Evolutionary conservation across 805 yeast genomes (phyloP), one percentile per base, ranked within the genome.

Genomic region (Lachancea kluyveri): DNA sequence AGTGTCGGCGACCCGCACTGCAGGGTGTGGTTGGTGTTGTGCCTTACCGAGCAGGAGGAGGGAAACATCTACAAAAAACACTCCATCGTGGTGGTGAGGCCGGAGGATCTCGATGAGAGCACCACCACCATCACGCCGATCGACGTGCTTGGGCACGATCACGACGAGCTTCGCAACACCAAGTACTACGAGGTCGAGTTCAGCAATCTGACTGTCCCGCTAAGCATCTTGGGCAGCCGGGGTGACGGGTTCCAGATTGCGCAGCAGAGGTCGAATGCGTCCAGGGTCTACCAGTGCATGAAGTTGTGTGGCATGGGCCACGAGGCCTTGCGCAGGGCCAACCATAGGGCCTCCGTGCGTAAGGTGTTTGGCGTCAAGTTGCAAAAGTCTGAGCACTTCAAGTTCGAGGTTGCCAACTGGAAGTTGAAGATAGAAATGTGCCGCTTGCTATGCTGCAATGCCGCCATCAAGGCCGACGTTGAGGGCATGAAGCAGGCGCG

Each of bases 251-350:
- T 76, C 47, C 76, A 71, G 39, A 62, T 77, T 41, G 72, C 77
- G 43, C 82, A 76, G 52, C 72, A 78, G 14, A 64, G 82, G 35
- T 60, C 77, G 24, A 82, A 82, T 2, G 81, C 82, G 1, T 82
- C 83, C n/a, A 61, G 82, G 49, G 71, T 77, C 41, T 83, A 76
- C 52, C 82, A 77, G 52, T 77, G 82, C 53, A 75, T 77, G 82
- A 61, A 82, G 48, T 53, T 70, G 18, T 62, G 77, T 41, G 83
- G 83, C 4, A 70, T 65, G 24, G 82, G 77, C 6, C 79, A 74
- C 44, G 70, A 64, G 44, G 73, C 78, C 3, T 59, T 77, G 33
- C 40, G 57, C 40, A 59, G 63, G 36, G 65, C 69, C 31, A 63
- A 67, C 17, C 59, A 64, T 39, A 63, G 83, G 42, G 79, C 78